Evolutionary conservation across 768 basidiomycete species (phyloP).

Genomic region (Clavaria fumosa): DNA sequence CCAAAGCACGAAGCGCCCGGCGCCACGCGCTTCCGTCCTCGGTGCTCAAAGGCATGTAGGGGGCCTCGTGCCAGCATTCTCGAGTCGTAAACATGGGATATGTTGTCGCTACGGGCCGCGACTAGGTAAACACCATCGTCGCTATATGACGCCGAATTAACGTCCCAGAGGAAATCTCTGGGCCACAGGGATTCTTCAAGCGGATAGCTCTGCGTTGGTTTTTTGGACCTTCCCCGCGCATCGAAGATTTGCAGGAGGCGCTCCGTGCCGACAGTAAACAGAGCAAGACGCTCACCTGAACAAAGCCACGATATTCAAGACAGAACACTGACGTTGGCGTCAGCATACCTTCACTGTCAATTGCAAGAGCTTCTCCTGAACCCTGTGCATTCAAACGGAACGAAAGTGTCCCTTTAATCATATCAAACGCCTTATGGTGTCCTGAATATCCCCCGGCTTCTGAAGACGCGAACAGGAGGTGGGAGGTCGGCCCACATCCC

Average conservation of each 20-base stretch:
- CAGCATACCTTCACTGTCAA: constrained; percentile 30
- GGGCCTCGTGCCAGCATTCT: constrained; percentile 33
- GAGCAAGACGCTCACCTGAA: constrained; percentile 19
- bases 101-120: constrained; percentile 43
- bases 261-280: constrained; percentile 19
- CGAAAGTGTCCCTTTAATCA: constrained; percentile 10
- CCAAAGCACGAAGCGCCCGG: constrained; percentile 27
- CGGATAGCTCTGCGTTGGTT: constrained; percentile 16
- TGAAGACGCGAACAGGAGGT: constrained; percentile 39
- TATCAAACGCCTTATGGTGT: constrained; percentile 37
- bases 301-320: background rate
- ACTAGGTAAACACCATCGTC: constrained; percentile 48
- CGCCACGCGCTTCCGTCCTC: constrained; percentile 18
- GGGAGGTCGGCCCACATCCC: constrained; percentile 28
- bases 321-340: background rate
- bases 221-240: constrained; percentile 20
- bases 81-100: constrained; percentile 44
- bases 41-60: constrained; percentile 35
- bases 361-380: constrained; percentile 36
- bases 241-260: constrained; percentile 38
- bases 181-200: constrained; percentile 22
- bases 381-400: constrained; percentile 30
- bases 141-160: constrained; percentile 38
- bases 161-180: constrained; percentile 22
- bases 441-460: constrained; percentile 26